A percentile compares a stretch with the other conserved stretches of the same genome.
These are phyloP conservation scores for Arachis stenosperma DNA, from an alignment of 306 rosid genomes.

Conservation along the genomic window DNA sequence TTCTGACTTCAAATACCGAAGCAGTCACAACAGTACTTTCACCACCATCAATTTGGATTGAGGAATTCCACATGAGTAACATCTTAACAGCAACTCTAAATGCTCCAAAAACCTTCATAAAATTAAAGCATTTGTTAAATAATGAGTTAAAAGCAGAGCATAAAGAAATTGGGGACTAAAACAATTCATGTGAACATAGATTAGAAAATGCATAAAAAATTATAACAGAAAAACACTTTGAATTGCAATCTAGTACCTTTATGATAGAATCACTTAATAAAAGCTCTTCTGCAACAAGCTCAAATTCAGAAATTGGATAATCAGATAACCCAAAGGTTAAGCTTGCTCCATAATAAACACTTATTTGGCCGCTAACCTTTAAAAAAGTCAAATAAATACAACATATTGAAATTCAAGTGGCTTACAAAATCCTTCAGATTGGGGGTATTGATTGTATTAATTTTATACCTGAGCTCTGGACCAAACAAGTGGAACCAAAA, in stretches of 20 bases:
- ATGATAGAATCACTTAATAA: conserved; percentile 93
- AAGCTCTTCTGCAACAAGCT: conserved; percentile 98
- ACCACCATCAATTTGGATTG: conserved; percentile 84
- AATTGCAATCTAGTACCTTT: conserved; percentile 58
- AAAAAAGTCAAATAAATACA: conserved; percentile 38
- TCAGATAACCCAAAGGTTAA: conserved; percentile 88
- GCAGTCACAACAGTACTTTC: conserved; percentile 78
- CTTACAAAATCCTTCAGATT: neutral
- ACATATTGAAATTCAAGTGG: conserved; percentile 34
- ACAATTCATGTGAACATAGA: conserved; percentile 32
- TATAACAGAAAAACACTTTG: conserved; percentile 26
- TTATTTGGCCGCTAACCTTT: conserved; percentile 97
- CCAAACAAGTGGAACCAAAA: conserved; percentile 98
- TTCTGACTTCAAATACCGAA: conserved; percentile 94
- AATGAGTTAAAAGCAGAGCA: conserved; percentile 26
- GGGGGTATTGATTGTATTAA: conserved; percentile 13
- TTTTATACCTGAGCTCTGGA: conserved; percentile 90
- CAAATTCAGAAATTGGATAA: conserved; percentile 93
- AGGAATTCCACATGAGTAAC: conserved; percentile 96
- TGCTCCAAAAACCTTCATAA: conserved; percentile 94
- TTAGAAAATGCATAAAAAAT: conserved; percentile 9
- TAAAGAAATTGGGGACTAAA: conserved; percentile 29
- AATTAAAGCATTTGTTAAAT: conserved; percentile 37
- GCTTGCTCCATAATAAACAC: conserved; percentile 88
- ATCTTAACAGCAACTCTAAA: conserved; percentile 94